Percentiles rank a stretch among this genome's conserved stretches.
These are phyloP conservation scores for Acrodontium crateriforme DNA, from an alignment of 2,329 filamentous ascomycete species.

Conservation along the genomic window DNA sequence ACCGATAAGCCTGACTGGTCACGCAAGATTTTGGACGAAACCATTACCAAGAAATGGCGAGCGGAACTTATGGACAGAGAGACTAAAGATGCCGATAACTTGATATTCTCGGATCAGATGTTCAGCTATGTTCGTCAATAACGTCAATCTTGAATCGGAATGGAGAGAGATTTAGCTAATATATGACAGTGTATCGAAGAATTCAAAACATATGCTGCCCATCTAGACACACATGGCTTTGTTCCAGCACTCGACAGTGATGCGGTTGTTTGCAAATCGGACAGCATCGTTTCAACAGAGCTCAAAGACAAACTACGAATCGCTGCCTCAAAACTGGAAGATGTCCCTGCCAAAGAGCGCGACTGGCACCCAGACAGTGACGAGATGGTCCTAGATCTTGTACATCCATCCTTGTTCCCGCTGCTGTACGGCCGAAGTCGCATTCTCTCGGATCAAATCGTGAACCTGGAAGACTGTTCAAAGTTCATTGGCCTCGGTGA, in stretches of 20 bases:
- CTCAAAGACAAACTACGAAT: conserved; percentile 30
- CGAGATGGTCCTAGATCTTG: conserved; percentile 44
- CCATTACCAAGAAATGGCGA: conserved; percentile 16
- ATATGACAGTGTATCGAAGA: conserved; percentile 26
- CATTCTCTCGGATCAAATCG: conserved; percentile 22
- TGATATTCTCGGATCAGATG: no score
- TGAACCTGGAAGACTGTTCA: conserved; percentile 19
- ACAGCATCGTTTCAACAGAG: conserved; percentile 27
- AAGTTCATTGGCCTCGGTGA: conserved; percentile 20
- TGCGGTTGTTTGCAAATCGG: conserved; percentile 40
- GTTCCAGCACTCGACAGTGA: conserved; percentile 33
- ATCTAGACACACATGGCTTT: conserved; percentile 28
- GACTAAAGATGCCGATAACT: no score
- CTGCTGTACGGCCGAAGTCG: conserved; percentile 39
- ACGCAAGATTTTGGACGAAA: conserved; percentile 16
- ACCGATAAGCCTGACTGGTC: conserved; percentile 21
- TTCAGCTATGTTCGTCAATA: no score
- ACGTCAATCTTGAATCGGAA: no score
- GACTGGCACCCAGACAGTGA: conserved; percentile 51
- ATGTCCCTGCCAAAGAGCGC: conserved; percentile 20
- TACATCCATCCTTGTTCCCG: conserved; percentile 52
- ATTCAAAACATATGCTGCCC: conserved; percentile 36
- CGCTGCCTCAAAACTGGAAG: conserved; percentile 36
- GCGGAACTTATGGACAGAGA: conserved; percentile 11
- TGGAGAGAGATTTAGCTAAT: conserved; percentile 1